Evolutionary conservation across 495 filamentous ascomycete genomes (phyloP).

Genomic region (Letharia lupina): DNA sequence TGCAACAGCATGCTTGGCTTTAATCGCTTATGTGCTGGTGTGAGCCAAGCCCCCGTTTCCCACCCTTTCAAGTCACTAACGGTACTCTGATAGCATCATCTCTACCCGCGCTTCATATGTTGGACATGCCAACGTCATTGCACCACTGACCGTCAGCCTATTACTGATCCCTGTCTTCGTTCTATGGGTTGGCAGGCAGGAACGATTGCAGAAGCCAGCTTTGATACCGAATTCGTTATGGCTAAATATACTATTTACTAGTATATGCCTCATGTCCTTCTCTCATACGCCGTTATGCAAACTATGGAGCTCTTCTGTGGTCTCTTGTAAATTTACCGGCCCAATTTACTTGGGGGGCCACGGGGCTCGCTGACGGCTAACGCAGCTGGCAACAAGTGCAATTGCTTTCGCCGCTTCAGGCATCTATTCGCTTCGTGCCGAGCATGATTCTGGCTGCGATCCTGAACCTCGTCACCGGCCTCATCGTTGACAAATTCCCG

Average conservation of each 20-base stretch:
- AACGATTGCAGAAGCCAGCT: slow-evolving; percentile 34
- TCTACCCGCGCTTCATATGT: slow-evolving; percentile 35
- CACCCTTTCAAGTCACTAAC: neutral
- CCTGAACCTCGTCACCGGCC: slow-evolving; percentile 46
- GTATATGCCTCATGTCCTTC: slow-evolving; percentile 43
- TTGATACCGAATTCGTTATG: slow-evolving; percentile 50
- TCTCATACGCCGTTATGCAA: slow-evolving; percentile 43
- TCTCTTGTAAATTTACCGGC: slow-evolving; percentile 30
- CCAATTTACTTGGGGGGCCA: neutral
- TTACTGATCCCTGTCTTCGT: slow-evolving; percentile 39
- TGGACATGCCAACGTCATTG: slow-evolving; percentile 32
- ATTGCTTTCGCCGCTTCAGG: slow-evolving; percentile 34
- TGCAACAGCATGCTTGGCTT: slow-evolving; percentile 35
- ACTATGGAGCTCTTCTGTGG: slow-evolving; percentile 41
- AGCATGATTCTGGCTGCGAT: slow-evolving; percentile 44
- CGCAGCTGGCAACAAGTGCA: slow-evolving; percentile 37
- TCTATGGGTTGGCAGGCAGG: slow-evolving; percentile 40
- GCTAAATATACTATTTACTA: slow-evolving; percentile 42
- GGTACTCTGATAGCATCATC: slow-evolving; percentile 19
- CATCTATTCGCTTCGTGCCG: slow-evolving; percentile 49
- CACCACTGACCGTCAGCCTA: slow-evolving; percentile 33
- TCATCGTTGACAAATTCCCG: slow-evolving; percentile 46
- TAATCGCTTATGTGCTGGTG: slow-evolving; percentile 42
- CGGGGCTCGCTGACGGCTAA: slow-evolving; percentile 23
- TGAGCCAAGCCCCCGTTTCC: slow-evolving; percentile 7